A percentile compares a stretch with the other conserved stretches of the same genome.
Evolutionary conservation across 257 asterid species (phyloP).

Genomic region (Eustoma russellianum): DNA sequence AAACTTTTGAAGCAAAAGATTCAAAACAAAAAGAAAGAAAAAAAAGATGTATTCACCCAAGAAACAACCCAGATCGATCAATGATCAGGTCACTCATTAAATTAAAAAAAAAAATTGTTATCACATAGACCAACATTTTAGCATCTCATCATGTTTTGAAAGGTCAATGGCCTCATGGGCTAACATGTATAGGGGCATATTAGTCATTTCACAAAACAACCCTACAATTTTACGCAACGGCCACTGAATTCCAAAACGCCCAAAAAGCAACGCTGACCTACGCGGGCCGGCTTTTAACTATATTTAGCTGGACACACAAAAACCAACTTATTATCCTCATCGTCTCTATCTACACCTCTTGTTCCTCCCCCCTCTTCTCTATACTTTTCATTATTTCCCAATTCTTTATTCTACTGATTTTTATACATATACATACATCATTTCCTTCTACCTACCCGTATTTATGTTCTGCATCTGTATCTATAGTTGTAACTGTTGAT

Average conservation of each 20-base stretch:
- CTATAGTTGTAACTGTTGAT: too few relatives aligned
- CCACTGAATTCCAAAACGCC: constrained; percentile 42
- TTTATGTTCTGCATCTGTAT: too few relatives aligned
- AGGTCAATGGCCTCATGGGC: constrained; percentile 27
- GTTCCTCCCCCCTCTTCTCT: not conserved
- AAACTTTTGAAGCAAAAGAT: too few relatives aligned
- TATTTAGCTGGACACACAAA: constrained; percentile 88
- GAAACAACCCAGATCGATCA: constrained; percentile 32
- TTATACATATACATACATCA: too few relatives aligned
- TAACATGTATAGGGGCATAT: constrained; percentile 38
- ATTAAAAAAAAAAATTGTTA: constrained; percentile 8
- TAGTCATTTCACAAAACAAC: constrained; percentile 18
- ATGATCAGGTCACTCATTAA: constrained; percentile 16
- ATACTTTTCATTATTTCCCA: too few relatives aligned
- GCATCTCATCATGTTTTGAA: constrained; percentile 19
- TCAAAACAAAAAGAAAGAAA: too few relatives aligned
- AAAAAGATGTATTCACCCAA: too few relatives aligned
- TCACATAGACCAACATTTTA: not conserved
- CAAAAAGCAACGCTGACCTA: constrained; percentile 77
- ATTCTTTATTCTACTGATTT: too few relatives aligned
- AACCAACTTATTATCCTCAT: constrained; percentile 71
- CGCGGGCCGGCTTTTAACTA: constrained; percentile 92
- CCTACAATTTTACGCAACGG: constrained; percentile 6
- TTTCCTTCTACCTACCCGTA: too few relatives aligned
- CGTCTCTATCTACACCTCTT: constrained; percentile 53